Evolutionary conservation across 1,284 basidiomycete genomes (phyloP).

Genomic region (Ustilago hordei): DNA sequence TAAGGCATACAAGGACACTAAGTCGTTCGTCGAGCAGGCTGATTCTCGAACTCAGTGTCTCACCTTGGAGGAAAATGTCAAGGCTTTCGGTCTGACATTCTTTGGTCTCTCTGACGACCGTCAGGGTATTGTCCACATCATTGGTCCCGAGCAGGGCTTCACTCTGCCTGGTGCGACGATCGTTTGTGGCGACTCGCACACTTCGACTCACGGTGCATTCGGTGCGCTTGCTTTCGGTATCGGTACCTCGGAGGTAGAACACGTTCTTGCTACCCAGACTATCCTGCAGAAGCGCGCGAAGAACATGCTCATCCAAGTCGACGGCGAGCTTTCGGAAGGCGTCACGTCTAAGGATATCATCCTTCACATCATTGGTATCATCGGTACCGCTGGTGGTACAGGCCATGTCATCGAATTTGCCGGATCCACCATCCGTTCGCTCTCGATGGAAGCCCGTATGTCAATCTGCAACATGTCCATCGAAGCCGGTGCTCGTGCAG

Average conservation of each 20-base stretch:
- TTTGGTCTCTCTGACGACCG: constrained; percentile 66
- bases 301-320: constrained; percentile 68
- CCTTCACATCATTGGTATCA: constrained; percentile 67
- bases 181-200: constrained; percentile 69
- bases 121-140: constrained; percentile 69
- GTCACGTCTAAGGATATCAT: constrained; percentile 69
- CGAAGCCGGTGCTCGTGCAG: constrained; percentile 69
- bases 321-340: constrained; percentile 64
- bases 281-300: constrained; percentile 67
- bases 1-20: constrained; percentile 65
- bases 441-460: constrained; percentile 69
- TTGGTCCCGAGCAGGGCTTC: constrained; percentile 68
- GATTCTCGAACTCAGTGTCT: constrained; percentile 67
- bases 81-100: constrained; percentile 68
- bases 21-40: constrained; percentile 64
- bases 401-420: constrained; percentile 67
- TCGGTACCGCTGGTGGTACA: constrained; percentile 68
- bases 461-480: constrained; percentile 70
- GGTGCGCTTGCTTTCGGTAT: constrained; percentile 69
- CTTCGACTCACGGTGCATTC: constrained; percentile 68
- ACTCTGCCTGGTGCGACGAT: constrained; percentile 67
- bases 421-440: constrained; percentile 62
- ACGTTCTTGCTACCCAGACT: constrained; percentile 68
- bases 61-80: constrained; percentile 68
- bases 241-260: constrained; percentile 68